phyloP scores from a whole-genome alignment of 2,329 filamentous ascomycete genomes.

The Seiridium unicorne region DNA sequence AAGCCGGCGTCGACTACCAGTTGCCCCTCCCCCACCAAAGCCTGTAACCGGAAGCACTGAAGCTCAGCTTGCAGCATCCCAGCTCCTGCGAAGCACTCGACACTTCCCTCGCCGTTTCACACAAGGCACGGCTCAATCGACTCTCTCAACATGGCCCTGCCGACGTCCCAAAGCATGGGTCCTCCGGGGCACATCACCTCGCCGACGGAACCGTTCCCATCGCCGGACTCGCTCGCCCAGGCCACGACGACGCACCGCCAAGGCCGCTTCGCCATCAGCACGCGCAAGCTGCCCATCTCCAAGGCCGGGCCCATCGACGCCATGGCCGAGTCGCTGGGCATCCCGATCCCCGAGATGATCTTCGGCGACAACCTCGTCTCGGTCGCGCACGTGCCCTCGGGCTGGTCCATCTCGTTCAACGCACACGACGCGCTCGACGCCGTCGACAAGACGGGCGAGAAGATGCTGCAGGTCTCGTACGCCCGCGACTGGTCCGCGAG shows the following conservation, averaged over 20 bases:
- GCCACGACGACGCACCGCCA: slow-evolving; percentile 59
- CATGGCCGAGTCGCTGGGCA: slow-evolving; percentile 75
- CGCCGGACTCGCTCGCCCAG: slow-evolving; percentile 44
- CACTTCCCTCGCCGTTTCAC: too few relatives aligned
- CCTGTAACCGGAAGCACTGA: too few relatives aligned
- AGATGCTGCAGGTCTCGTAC: slow-evolving; percentile 92
- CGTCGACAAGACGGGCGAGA: slow-evolving; percentile 89
- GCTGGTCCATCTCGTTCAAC: slow-evolving; percentile 79
- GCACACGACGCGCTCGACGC: slow-evolving; percentile 83
- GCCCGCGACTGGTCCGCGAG: slow-evolving; percentile 77
- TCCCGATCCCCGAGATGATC: slow-evolving; percentile 97
- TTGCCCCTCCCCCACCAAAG: too few relatives aligned
- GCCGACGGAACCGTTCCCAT: slow-evolving; percentile 54
- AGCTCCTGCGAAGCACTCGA: too few relatives aligned
- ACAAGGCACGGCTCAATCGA: too few relatives aligned
- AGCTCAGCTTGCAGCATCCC: too few relatives aligned
- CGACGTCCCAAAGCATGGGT: slow-evolving; percentile 11
- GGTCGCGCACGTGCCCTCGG: slow-evolving; percentile 69
- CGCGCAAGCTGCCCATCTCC: slow-evolving; percentile 90
- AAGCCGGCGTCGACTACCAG: too few relatives aligned
- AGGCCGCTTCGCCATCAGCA: slow-evolving; percentile 70
- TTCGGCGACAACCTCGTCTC: slow-evolving; percentile 91
- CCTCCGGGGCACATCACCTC: slow-evolving; percentile 32
- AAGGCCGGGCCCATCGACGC: slow-evolving; percentile 87
- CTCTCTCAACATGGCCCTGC: slow-evolving; percentile 5